Conservation (phyloP, 495 filamentous ascomycete genomes). For the Aspergillus ostianus region DNA sequence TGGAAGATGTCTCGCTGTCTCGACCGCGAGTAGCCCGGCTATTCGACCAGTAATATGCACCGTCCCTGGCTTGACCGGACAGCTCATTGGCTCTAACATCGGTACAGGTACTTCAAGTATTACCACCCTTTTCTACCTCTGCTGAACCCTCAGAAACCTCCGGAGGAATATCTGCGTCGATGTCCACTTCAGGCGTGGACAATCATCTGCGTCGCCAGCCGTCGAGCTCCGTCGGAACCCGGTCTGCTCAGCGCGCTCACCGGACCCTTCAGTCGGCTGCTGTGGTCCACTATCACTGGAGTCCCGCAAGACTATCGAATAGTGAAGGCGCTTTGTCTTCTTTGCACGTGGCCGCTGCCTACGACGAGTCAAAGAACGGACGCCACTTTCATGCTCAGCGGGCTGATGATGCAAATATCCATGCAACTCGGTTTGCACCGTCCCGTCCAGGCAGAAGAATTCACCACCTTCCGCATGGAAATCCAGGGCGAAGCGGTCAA, state of each 20-base stretch:
- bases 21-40: constrained; percentile 37
- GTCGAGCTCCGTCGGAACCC: constrained; percentile 67
- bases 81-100: constrained; percentile 13
- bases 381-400: constrained; percentile 85
- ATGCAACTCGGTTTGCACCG: constrained; percentile 88
- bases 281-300: constrained; percentile 79
- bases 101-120: constrained; percentile 61
- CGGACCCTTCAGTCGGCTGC: constrained; percentile 66
- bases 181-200: constrained; percentile 82
- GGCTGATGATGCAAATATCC: constrained; percentile 92
- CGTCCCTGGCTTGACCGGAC: not conserved
- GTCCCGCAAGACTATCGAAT: constrained; percentile 83
- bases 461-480: constrained; percentile 77
- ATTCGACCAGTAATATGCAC: constrained; percentile 41
- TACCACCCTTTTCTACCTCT: constrained; percentile 89
- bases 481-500: constrained; percentile 80
- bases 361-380: constrained; percentile 82
- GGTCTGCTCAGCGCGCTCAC: constrained; percentile 68
- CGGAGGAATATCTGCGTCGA: constrained; percentile 74
- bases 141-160: constrained; percentile 65
- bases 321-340: constrained; percentile 83
- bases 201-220: constrained; percentile 77
- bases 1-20: constrained; percentile 45
- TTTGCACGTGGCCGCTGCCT: constrained; percentile 91
- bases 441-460: constrained; percentile 88